Evolutionary conservation across 1,284 basidiomycete species (phyloP).

Genomic region (Golubevia sp.): DNA sequence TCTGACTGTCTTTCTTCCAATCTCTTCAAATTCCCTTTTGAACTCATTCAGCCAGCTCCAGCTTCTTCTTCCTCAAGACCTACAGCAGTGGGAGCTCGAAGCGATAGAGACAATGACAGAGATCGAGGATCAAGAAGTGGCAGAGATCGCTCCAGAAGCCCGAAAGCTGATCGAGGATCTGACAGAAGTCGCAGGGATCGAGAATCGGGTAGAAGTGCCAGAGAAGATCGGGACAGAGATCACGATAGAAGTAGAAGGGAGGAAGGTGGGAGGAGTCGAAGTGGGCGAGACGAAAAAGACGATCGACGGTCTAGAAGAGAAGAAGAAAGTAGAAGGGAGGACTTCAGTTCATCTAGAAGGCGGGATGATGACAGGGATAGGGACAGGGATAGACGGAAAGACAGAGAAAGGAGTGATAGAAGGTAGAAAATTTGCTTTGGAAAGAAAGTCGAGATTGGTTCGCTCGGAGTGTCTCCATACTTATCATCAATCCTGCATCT

Average conservation of each 20-base stretch:
- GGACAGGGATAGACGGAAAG: constrained; percentile 4
- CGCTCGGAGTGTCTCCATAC: too few relatives aligned
- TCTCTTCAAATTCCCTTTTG: constrained; percentile 5
- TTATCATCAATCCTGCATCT: too few relatives aligned
- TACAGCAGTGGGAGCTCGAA: constrained; percentile 27
- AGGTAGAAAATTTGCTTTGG: too few relatives aligned
- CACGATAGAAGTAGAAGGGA: constrained; percentile 23
- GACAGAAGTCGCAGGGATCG: constrained; percentile 50
- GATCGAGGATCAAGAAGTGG: constrained; percentile 12
- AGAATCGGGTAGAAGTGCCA: constrained; percentile 42
- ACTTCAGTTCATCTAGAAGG: constrained; percentile 11
- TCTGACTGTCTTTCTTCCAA: not conserved
- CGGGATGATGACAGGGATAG: constrained; percentile 8
- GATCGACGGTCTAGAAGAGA: constrained; percentile 10
- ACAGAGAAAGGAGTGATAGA: too few relatives aligned
- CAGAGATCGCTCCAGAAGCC: constrained; percentile 21
- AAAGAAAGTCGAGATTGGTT: too few relatives aligned
- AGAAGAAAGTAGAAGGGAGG: constrained; percentile 11
- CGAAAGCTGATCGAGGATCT: constrained; percentile 30
- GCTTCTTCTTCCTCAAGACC: constrained; percentile 18
- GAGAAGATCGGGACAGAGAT: constrained; percentile 57
- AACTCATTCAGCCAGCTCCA: constrained; percentile 17
- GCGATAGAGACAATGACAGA: constrained; percentile 14
- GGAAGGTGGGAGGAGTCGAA: constrained; percentile 17
- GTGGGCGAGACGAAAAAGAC: constrained; percentile 24